Evolutionary conservation across 2,329 filamentous ascomycete genomes (phyloP).

Genomic region (Colletotrichum australisinense): DNA sequence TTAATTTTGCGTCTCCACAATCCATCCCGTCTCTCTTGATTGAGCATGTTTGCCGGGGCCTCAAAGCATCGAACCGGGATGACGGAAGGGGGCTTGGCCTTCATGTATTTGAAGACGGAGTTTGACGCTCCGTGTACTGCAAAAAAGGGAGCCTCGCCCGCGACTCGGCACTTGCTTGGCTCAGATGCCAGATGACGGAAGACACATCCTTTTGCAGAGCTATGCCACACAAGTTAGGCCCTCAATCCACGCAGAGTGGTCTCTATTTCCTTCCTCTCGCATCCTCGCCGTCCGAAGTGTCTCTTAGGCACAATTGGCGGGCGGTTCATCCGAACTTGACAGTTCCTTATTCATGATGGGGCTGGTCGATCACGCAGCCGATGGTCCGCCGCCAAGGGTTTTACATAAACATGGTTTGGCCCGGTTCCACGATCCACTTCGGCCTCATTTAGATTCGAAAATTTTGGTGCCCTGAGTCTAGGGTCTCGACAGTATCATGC

Average conservation of each 20-base stretch:
- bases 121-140: constrained; percentile 20
- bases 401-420: constrained; percentile 4
- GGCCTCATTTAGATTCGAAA: constrained; percentile 14
- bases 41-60: background rate
- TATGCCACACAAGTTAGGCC: background rate
- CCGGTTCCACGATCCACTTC: background rate
- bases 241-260: background rate
- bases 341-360: constrained; percentile 2
- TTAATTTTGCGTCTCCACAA: constrained; percentile 22
- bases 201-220: background rate
- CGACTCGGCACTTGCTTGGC: constrained; percentile 1
- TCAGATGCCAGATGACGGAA: background rate
- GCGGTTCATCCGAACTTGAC: constrained; percentile 9
- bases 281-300: background rate
- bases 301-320: background rate
- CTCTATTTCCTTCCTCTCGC: background rate
- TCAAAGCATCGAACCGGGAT: background rate
- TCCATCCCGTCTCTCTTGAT: background rate
- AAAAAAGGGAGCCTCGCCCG: background rate
- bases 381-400: constrained; percentile 5
- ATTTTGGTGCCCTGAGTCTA: background rate
- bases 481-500: background rate
- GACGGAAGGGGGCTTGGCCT: constrained; percentile 17
- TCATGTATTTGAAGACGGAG: constrained; percentile 15
- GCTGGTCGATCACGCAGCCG: background rate